A percentile compares a stretch with the other conserved stretches of the same genome.
These are phyloP conservation scores for Areca catechu DNA, from an alignment of 176 grass and related monocot genomes.

Conservation along the genomic window DNA sequence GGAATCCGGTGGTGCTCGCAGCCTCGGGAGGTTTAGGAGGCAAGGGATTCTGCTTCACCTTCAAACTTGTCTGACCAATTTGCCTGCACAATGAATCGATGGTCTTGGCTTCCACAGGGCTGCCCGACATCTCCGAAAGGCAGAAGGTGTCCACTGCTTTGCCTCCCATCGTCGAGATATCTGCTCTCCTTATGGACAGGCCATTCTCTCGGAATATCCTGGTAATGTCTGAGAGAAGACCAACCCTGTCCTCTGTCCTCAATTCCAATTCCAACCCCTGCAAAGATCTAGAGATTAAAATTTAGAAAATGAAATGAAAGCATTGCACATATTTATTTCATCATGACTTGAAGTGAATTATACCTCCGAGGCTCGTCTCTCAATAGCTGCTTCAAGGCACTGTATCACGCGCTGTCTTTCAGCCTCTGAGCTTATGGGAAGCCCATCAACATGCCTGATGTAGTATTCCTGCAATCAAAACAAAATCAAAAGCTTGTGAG, in stretches of 20 bases:
- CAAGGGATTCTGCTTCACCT: slow-evolving; percentile 63
- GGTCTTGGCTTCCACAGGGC: slow-evolving; percentile 50
- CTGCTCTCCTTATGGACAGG: slow-evolving; percentile 61
- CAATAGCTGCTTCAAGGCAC: slow-evolving; percentile 74
- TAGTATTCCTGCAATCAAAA: slow-evolving; percentile 52
- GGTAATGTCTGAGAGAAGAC: slow-evolving; percentile 69
- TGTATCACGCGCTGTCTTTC: slow-evolving; percentile 47
- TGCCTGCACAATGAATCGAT: slow-evolving; percentile 54
- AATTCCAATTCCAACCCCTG: slow-evolving; percentile 69
- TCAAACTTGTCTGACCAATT: slow-evolving; percentile 45
- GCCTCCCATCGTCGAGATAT: slow-evolving; percentile 48
- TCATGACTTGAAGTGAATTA: neutral
- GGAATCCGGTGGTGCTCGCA: slow-evolving; percentile 33
- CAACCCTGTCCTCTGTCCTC: slow-evolving; percentile 35
- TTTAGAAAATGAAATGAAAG: neutral
- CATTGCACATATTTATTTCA: neutral
- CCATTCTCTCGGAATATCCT: slow-evolving; percentile 86
- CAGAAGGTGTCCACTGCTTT: slow-evolving; percentile 70
- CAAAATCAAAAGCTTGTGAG: too few species aligned
- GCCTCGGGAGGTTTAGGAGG: slow-evolving; percentile 6
- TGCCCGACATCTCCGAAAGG: slow-evolving; percentile 54
- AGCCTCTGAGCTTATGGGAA: slow-evolving; percentile 34
- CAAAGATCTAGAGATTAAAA: neutral
- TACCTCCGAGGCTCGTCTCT: slow-evolving; percentile 57
- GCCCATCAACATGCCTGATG: slow-evolving; percentile 64